phyloP scores from a whole-genome alignment of 305 asterid species.

The Andrographis paniculata region DNA sequence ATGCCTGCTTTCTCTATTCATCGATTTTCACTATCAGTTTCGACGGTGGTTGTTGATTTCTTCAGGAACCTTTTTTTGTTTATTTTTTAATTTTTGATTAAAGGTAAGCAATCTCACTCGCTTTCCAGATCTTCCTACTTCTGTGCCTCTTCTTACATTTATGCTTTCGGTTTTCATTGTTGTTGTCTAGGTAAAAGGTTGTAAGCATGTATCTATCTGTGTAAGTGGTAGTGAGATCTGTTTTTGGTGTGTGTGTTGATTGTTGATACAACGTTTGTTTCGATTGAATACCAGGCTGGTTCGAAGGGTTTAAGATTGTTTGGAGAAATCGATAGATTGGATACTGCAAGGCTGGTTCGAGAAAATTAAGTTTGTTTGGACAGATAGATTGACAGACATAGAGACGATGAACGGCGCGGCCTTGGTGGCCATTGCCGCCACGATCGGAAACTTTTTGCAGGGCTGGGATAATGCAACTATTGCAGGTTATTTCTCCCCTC shows the following conservation, averaged over 20 bases:
- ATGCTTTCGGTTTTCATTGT: not conserved
- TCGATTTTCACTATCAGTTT: too few species aligned
- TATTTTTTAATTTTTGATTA: too few species aligned
- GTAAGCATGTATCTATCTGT: slow-evolving; percentile 4
- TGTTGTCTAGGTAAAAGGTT: not conserved
- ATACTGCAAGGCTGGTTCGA: too few species aligned
- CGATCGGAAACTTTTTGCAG: slow-evolving; percentile 22
- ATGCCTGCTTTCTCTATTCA: too few species aligned
- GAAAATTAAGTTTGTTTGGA: not conserved
- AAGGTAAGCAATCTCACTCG: slow-evolving; percentile 22
- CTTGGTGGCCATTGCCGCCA: slow-evolving; percentile 14
- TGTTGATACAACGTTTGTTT: slow-evolving; percentile 15
- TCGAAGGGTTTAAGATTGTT: slow-evolving; percentile 3
- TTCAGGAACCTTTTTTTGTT: too few species aligned
- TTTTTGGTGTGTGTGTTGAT: slow-evolving; percentile 11
- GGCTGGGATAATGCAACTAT: slow-evolving; percentile 95
- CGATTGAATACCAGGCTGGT: slow-evolving; percentile 11
- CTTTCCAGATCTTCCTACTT: slow-evolving; percentile 20
- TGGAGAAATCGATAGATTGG: too few species aligned
- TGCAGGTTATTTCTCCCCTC: slow-evolving; percentile 40
- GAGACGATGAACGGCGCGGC: slow-evolving; percentile 11
- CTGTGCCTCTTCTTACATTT: not conserved
- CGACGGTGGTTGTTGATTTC: too few species aligned
- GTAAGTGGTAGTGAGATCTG: slow-evolving; percentile 19
- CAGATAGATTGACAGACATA: not conserved